phyloP scores from a whole-genome alignment of 768 basidiomycete genomes.

The Antrodiella citrinella region DNA sequence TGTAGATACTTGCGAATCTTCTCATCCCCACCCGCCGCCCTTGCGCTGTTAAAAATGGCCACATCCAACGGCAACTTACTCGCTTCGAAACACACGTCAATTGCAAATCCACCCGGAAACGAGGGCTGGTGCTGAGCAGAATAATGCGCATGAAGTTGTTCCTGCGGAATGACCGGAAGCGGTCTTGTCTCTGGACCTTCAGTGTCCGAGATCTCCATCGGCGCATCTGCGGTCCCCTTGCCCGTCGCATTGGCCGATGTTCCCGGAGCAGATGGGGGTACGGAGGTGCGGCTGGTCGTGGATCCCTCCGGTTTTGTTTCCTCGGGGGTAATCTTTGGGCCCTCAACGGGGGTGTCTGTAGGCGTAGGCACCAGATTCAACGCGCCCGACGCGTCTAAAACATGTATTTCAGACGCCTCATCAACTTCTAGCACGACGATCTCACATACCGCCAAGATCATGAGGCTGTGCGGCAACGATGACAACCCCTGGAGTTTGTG shows the following conservation, averaged over 20 bases:
- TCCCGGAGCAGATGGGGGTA: conserved; percentile 17
- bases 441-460: not conserved
- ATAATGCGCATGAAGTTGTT: not conserved
- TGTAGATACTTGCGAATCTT: conserved; percentile 85
- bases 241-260: conserved; percentile 10
- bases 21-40: conserved; percentile 83
- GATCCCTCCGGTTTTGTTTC: not conserved
- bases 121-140: conserved; percentile 17
- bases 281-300: not conserved
- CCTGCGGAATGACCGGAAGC: not conserved
- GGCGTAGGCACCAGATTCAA: not conserved
- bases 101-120: conserved; percentile 38
- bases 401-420: not conserved
- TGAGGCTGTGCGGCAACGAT: not conserved
- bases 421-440: not conserved
- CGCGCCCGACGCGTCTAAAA: not conserved
- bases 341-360: conserved; percentile 1
- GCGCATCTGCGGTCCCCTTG: conserved; percentile 21
- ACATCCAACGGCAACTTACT: conserved; percentile 88
- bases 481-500: conserved; percentile 15
- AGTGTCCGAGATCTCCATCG: conserved; percentile 27
- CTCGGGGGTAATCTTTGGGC: conserved; percentile 4
- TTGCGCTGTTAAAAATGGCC: conserved; percentile 85
- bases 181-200: not conserved
- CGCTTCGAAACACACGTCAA: conserved; percentile 80